Evolutionary conservation across 208 protist genomes (phyloP).

Genomic region (Trypanosoma boissoni): DNA sequence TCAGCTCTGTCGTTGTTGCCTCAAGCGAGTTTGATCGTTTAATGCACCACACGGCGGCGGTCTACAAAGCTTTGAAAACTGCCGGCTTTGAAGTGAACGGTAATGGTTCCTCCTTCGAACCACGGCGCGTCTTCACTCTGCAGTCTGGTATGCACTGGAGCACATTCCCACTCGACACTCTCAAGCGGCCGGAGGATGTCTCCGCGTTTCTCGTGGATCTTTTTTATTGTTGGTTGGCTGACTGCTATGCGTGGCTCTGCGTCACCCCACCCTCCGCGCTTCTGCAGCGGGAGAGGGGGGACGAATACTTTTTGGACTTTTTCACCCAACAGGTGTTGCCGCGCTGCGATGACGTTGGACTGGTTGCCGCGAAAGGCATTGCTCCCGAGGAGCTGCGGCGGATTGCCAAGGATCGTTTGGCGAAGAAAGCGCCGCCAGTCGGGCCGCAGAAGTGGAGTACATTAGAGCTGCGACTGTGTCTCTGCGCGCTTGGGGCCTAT

Average conservation of each 20-base stretch:
- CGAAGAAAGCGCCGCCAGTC: conserved; percentile 26
- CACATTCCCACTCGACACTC: conserved; percentile 31
- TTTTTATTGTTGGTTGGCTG: conserved; percentile 66
- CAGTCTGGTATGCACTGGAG: conserved; percentile 32
- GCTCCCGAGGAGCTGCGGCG: conserved; percentile 38
- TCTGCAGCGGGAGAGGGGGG: conserved; percentile 14
- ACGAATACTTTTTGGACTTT: conserved; percentile 44
- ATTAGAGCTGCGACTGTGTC: conserved; percentile 48
- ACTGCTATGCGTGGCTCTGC: conserved; percentile 61
- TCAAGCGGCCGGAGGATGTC: conserved; percentile 38
- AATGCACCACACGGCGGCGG: conserved; percentile 55
- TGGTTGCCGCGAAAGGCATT: conserved; percentile 21
- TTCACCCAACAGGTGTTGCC: conserved; percentile 37
- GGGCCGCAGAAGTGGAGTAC: conserved; percentile 65
- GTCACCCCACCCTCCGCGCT: conserved; percentile 38
- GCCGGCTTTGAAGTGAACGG: conserved; percentile 42
- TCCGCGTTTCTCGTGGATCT: conserved; percentile 35
- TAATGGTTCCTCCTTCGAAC: conserved; percentile 42
- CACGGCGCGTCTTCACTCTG: conserved; percentile 30
- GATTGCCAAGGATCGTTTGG: conserved; percentile 25
- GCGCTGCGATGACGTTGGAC: conserved; percentile 22
- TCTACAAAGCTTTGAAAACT: conserved; percentile 48
- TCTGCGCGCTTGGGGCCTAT: conserved; percentile 47
- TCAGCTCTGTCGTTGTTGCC: conserved; percentile 49
- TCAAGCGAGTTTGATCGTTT: conserved; percentile 43